phyloP scores from a whole-genome alignment of 2,329 filamentous ascomycete species.

The Sphaceloma murrayae region DNA sequence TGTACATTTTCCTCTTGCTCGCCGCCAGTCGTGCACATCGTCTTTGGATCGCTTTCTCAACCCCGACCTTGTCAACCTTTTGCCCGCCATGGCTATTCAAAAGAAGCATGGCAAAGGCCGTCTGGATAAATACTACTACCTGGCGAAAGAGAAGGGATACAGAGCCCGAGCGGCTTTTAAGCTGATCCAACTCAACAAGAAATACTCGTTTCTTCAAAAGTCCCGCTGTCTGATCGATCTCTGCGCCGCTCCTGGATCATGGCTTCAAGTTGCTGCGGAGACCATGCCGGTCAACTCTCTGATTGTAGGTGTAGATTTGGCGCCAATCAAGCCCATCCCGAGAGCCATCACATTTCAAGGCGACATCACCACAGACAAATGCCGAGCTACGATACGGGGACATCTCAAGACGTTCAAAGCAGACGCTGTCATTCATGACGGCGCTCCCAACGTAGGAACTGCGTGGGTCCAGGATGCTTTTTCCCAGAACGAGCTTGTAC shows the following conservation, averaged over 20 bases:
- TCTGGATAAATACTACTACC: conserved; percentile 97
- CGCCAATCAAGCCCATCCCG: conserved; percentile 92
- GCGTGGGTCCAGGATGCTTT: conserved; percentile 98
- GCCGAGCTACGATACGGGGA: conserved; percentile 74
- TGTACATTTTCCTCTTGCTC: conserved; percentile 10
- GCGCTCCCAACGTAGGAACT: conserved; percentile 94
- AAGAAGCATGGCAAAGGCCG: conserved; percentile 99
- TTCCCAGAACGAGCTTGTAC: conserved; percentile 84
- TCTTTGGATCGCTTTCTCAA: background rate
- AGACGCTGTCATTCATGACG: conserved; percentile 91
- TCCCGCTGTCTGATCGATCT: conserved; percentile 95
- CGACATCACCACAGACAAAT: conserved; percentile 97
- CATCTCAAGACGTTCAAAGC: conserved; percentile 96
- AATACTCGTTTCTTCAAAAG: conserved; percentile 96
- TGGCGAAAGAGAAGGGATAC: conserved; percentile 98
- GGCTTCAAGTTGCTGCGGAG: conserved; percentile 94
- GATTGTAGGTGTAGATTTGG: conserved; percentile 87
- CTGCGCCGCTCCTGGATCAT: conserved; percentile 91
- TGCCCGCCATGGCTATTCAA: conserved; percentile 70
- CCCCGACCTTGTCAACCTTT: background rate
- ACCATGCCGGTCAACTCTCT: conserved; percentile 84
- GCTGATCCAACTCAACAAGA: conserved; percentile 95
- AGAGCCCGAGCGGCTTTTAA: conserved; percentile 95
- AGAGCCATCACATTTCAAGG: conserved; percentile 91
- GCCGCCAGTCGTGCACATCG: background rate